Percentiles rank a stretch among this genome's conserved stretches.
Evolutionary conservation across 805 yeast species (phyloP).

Genomic region (Hanseniaspora meyeri): DNA sequence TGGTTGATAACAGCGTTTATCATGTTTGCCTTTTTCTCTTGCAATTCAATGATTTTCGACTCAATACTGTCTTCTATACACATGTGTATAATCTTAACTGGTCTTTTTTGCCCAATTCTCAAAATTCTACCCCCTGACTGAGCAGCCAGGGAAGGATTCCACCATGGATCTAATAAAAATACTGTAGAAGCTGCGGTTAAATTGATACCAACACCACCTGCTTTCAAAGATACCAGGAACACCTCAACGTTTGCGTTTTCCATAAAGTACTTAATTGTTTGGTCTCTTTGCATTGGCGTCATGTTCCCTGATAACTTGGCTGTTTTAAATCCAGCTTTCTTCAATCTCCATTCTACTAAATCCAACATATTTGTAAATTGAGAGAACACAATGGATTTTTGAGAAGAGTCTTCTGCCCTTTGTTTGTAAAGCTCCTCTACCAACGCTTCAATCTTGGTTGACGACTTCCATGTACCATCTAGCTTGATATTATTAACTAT

Average conservation of each 20-base stretch:
- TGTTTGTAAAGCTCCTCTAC: slow-evolving; percentile 83
- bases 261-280: slow-evolving; percentile 83
- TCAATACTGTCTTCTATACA: slow-evolving; percentile 96
- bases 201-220: slow-evolving; percentile 97
- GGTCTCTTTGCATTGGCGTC: slow-evolving; percentile 92
- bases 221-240: slow-evolving; percentile 85
- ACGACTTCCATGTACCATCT: slow-evolving; percentile 83
- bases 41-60: slow-evolving; percentile 86
- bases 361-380: slow-evolving; percentile 96
- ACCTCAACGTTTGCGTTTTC: slow-evolving; percentile 86
- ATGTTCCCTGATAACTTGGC: slow-evolving; percentile 92
- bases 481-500: slow-evolving; percentile 80
- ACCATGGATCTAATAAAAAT: slow-evolving; percentile 94
- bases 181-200: slow-evolving; percentile 96
- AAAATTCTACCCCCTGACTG: slow-evolving; percentile 97
- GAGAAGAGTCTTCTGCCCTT: slow-evolving; percentile 75
- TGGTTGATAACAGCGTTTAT: slow-evolving; percentile 90
- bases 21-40: slow-evolving; percentile 96
- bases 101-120: slow-evolving; percentile 90
- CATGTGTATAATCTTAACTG: slow-evolving; percentile 81
- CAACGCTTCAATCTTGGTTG: slow-evolving; percentile 92
- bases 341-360: slow-evolving; percentile 87
- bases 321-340: slow-evolving; percentile 88
- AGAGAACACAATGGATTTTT: slow-evolving; percentile 91
- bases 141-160: slow-evolving; percentile 98